phyloP scores from a whole-genome alignment of 2,329 filamentous ascomycete species.

The Cladophialophora carrionii region DNA sequence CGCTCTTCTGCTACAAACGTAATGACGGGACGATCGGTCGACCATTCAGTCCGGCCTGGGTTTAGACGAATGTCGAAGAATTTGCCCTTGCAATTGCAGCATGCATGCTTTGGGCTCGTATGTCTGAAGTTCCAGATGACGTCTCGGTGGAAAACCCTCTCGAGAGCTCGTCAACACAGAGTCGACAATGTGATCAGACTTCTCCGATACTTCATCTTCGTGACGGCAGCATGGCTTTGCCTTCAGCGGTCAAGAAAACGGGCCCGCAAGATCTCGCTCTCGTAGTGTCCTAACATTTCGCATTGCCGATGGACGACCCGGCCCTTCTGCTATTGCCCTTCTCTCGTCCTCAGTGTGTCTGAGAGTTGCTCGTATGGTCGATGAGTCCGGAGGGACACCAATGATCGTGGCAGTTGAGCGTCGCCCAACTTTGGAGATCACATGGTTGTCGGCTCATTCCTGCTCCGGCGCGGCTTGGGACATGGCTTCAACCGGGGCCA shows the following conservation, averaged over 20 bases:
- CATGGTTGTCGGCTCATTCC: background rate
- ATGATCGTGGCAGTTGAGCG: background rate
- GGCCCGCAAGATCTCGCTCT: background rate
- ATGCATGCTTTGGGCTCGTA: background rate
- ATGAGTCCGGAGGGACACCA: background rate
- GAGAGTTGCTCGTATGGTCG: background rate
- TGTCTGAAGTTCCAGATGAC: background rate
- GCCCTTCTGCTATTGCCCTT: too few species aligned
- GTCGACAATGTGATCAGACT: background rate
- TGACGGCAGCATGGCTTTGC: background rate
- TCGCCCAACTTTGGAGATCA: background rate
- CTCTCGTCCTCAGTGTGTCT: too few species aligned
- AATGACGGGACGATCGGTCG: background rate
- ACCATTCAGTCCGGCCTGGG: background rate
- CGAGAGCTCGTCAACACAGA: background rate
- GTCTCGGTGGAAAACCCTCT: background rate
- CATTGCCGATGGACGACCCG: background rate
- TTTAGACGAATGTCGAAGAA: background rate
- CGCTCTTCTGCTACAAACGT: background rate
- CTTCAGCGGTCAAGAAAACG: background rate
- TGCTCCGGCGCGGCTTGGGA: background rate
- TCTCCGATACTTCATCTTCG: background rate
- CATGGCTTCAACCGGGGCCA: background rate
- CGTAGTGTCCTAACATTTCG: background rate
- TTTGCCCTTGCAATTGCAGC: background rate